phyloP scores from a whole-genome alignment of 106 monocot genomes.

The Phalaenopsis aphrodite region DNA sequence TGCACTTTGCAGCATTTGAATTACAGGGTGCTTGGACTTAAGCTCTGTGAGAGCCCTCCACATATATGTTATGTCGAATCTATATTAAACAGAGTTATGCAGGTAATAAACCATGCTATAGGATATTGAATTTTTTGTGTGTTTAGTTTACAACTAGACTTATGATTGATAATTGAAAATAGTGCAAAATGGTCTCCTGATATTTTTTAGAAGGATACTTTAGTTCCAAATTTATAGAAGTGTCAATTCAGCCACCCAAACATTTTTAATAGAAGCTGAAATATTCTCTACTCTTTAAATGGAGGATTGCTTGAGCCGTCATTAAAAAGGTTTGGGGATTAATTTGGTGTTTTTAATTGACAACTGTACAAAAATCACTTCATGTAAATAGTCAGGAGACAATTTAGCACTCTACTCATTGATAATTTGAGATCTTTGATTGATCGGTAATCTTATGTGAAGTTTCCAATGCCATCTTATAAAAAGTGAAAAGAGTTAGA shows the following conservation, averaged over 20 bases:
- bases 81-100: slow-evolving; percentile 12
- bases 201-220: too few species aligned
- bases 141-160: neutral
- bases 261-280: too few species aligned
- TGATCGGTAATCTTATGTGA: neutral
- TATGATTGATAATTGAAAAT: neutral
- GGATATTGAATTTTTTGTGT: neutral
- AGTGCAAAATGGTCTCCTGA: too few species aligned
- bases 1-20: slow-evolving; percentile 22
- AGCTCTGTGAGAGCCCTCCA: slow-evolving; percentile 18
- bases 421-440: neutral
- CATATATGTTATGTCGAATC: neutral
- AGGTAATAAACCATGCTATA: slow-evolving; percentile 8
- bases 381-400: neutral
- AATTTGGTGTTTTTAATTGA: too few species aligned
- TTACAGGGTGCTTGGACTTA: slow-evolving; percentile 30
- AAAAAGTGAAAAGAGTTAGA: neutral
- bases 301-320: too few species aligned
- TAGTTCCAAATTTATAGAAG: too few species aligned
- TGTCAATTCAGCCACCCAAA: too few species aligned
- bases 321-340: too few species aligned
- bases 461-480: neutral
- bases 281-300: too few species aligned
- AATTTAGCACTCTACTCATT: neutral
- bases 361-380: neutral